Evolutionary conservation across 139 green algal genomes (phyloP).

Genomic region (Closterium sp.): DNA sequence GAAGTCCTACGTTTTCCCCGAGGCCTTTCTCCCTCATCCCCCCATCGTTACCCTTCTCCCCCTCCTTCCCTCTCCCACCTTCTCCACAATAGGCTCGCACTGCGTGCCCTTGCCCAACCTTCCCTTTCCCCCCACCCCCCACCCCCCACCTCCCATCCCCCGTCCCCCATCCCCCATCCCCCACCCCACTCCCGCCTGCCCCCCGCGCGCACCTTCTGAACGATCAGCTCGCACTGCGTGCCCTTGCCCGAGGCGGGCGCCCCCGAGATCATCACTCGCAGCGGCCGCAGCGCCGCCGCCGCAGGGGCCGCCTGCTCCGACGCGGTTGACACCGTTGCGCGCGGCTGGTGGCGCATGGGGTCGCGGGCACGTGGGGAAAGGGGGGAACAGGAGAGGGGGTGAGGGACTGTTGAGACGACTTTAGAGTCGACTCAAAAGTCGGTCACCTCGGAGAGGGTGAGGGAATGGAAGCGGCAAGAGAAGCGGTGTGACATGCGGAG

Average conservation of each 20-base stretch:
- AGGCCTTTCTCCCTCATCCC: too few relatives aligned
- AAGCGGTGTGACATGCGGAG: too few relatives aligned
- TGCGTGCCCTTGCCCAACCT: background rate
- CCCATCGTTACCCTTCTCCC: too few relatives aligned
- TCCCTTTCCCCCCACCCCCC: background rate
- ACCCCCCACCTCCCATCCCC: background rate
- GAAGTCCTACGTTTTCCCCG: too few relatives aligned
- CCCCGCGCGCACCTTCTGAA: slow-evolving; percentile 45
- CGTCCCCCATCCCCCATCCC: background rate
- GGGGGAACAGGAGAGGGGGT: too few relatives aligned
- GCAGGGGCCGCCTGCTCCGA: background rate
- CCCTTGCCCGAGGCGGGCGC: slow-evolving; percentile 95
- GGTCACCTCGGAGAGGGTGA: too few relatives aligned
- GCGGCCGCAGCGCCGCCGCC: background rate
- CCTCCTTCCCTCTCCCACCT: too few relatives aligned
- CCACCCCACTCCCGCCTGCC: background rate
- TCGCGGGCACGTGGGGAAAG: too few relatives aligned
- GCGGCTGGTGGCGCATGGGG: background rate
- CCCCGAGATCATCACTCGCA: slow-evolving; percentile 87
- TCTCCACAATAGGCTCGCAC: too few relatives aligned
- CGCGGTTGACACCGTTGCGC: background rate
- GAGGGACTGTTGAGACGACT: too few relatives aligned
- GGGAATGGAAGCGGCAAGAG: too few relatives aligned
- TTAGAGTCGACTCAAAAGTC: too few relatives aligned
- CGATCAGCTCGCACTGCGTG: slow-evolving; percentile 68